Conservation (phyloP, 2,329 filamentous ascomycete genomes). For the Botrytis squamosa region DNA sequence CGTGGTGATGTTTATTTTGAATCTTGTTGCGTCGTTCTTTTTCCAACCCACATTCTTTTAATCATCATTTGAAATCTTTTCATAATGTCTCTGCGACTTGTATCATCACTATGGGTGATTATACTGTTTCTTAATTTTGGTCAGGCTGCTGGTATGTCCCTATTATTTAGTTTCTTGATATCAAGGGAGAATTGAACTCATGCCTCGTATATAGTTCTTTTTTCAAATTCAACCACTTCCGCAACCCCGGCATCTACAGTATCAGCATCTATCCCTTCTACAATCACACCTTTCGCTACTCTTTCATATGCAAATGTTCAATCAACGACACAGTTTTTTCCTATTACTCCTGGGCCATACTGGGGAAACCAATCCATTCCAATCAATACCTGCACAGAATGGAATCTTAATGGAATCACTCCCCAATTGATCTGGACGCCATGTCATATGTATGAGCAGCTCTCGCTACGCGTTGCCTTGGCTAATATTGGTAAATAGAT, state of each 20-base stretch:
- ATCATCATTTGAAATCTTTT: background rate
- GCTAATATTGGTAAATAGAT: constrained; percentile 18
- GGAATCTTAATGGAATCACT: constrained; percentile 10
- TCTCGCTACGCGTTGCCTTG: background rate
- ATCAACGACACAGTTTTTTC: constrained; percentile 14
- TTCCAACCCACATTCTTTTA: constrained; percentile 11
- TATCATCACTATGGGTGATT: background rate
- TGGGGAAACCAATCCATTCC: constrained; percentile 28
- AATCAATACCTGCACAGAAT: constrained; percentile 23
- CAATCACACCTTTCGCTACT: constrained; percentile 21
- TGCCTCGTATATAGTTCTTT: background rate
- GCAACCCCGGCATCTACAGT: background rate
- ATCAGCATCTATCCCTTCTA: constrained; percentile 6
- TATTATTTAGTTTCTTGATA: too few relatives aligned
- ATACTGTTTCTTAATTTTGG: background rate
- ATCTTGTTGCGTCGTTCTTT: constrained; percentile 3
- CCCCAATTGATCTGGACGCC: constrained; percentile 22
- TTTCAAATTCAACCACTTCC: constrained; percentile 1
- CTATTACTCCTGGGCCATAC: constrained; percentile 6
- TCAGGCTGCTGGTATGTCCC: constrained; percentile 10
- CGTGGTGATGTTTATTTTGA: background rate
- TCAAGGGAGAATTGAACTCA: background rate
- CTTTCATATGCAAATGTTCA: background rate
- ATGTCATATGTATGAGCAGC: constrained; percentile 22
- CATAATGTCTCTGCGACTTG: background rate